Conservation (phyloP, 2,329 filamentous ascomycete species). For the Fulvia fulva region DNA sequence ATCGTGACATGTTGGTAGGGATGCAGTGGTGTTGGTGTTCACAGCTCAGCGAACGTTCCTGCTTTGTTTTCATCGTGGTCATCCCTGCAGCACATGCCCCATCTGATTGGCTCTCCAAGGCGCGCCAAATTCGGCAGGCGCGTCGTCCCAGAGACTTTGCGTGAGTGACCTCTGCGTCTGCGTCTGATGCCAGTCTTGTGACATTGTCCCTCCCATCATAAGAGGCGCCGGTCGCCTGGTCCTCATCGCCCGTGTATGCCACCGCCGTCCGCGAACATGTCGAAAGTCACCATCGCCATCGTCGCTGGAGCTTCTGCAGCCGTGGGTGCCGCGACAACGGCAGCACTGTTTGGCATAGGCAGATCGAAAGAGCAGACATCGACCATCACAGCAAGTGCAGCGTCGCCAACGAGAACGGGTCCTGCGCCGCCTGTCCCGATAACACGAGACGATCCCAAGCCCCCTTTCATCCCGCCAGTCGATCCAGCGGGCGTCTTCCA, state of each 20-base stretch:
- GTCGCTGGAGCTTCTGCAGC: slow-evolving; percentile 48
- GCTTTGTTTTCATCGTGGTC: neutral
- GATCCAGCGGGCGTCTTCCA: slow-evolving; percentile 51
- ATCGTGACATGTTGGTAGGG: neutral
- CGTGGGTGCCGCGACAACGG: slow-evolving; percentile 47
- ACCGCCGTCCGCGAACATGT: slow-evolving; percentile 37
- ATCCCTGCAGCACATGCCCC: neutral
- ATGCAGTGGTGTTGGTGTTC: neutral
- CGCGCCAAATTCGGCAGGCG: neutral
- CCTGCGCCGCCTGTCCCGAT: slow-evolving; percentile 26
- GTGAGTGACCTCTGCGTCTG: neutral
- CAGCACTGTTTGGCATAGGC: slow-evolving; percentile 41
- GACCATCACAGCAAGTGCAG: slow-evolving; percentile 29
- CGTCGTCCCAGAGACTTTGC: neutral
- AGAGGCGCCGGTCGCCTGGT: neutral
- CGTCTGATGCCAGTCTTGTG: neutral
- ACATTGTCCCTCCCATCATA: neutral
- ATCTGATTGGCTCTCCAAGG: neutral
- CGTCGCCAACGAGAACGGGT: slow-evolving; percentile 25
- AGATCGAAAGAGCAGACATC: slow-evolving; percentile 29
- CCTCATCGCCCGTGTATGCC: slow-evolving; percentile 6
- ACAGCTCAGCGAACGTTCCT: neutral
- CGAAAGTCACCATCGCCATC: slow-evolving; percentile 48
- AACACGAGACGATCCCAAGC: slow-evolving; percentile 19
- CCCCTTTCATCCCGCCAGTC: slow-evolving; percentile 35